Evolutionary conservation across 306 rosid species (phyloP).

Genomic region (Ziziphus jujuba): DNA sequence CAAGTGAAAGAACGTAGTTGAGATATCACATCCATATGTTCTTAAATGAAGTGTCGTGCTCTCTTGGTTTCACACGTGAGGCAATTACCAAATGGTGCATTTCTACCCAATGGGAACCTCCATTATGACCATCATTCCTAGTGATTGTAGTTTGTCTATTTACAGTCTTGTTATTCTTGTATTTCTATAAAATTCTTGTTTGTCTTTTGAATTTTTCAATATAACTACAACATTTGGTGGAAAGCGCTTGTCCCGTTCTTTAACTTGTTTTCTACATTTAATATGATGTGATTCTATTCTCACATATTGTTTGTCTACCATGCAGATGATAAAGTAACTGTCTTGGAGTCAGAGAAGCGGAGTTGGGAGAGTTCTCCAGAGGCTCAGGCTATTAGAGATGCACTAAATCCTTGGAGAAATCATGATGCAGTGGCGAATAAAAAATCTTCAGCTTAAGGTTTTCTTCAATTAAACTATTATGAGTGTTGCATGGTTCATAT

Average conservation of each 20-base stretch:
- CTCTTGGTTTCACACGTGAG: background rate
- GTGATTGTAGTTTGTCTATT: background rate
- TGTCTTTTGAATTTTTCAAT: background rate
- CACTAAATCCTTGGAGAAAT: constrained; percentile 60
- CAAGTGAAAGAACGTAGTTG: background rate
- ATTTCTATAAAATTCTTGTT: background rate
- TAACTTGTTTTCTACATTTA: background rate
- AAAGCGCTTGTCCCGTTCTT: background rate
- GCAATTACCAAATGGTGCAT: background rate
- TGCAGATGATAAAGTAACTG: constrained; percentile 89
- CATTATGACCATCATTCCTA: no score
- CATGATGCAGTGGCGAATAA: constrained; percentile 28
- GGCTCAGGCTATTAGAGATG: constrained; percentile 68
- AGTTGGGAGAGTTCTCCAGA: constrained; percentile 81
- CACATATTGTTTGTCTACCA: constrained; percentile 2
- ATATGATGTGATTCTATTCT: constrained; percentile 7
- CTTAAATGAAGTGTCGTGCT: background rate
- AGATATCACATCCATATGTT: background rate
- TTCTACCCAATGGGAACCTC: background rate
- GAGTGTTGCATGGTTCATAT: no score
- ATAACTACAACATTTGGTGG: background rate
- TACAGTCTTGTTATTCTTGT: no score
- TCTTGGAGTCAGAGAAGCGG: constrained; percentile 77
- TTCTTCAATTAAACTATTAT: background rate
- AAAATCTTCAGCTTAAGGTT: constrained; percentile 19